Conservation (phyloP, 257 asterid genomes). For the Salvia rosmarinus region DNA sequence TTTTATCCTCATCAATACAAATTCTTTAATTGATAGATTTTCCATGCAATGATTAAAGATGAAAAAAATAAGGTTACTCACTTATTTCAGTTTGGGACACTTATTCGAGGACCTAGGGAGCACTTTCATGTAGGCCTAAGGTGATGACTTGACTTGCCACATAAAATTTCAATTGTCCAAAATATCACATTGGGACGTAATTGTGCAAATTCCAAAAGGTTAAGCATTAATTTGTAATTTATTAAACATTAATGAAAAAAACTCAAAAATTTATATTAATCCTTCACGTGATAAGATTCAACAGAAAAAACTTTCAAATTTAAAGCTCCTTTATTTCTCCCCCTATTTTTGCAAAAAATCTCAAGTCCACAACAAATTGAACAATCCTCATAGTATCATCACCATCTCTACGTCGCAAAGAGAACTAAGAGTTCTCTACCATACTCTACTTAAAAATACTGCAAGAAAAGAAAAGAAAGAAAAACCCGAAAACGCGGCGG, state of each 20-base stretch:
- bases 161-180: too few species aligned
- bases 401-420: background rate
- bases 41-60: too few species aligned
- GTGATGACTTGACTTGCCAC: too few species aligned
- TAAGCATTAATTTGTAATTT: background rate
- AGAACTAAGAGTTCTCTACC: background rate
- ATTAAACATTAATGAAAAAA: background rate
- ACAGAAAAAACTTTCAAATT: background rate
- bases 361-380: background rate
- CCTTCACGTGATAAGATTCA: background rate
- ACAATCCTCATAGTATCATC: background rate
- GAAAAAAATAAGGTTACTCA: too few species aligned
- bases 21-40: too few species aligned
- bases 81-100: too few species aligned
- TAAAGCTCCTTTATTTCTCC: background rate
- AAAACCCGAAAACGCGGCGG: background rate
- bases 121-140: too few species aligned
- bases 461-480: background rate
- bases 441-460: background rate
- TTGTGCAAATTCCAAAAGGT: too few species aligned
- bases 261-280: background rate
- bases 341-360: constrained; percentile 13
- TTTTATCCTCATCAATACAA: too few species aligned
- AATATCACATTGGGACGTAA: too few species aligned
- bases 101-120: too few species aligned